Conservation (phyloP, 768 basidiomycete genomes). For the Leucosporidium yakuticum region DNA sequence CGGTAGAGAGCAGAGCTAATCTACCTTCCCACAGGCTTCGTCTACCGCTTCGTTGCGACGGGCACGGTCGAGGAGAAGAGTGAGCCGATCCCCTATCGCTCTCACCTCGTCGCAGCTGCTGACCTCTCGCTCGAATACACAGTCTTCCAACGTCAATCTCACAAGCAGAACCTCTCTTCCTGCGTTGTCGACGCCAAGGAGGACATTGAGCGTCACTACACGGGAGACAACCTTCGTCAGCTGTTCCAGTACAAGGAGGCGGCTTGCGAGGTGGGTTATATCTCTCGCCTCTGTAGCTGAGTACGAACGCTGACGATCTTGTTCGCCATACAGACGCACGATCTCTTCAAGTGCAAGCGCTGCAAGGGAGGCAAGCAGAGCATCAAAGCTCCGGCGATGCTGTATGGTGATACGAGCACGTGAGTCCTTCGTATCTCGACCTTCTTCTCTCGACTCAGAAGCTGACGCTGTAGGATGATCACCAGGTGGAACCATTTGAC, state of each 20-base stretch:
- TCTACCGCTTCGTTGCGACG: constrained; percentile 94
- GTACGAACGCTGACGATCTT: background rate
- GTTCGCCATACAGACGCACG: constrained; percentile 69
- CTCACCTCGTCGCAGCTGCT: background rate
- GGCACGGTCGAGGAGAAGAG: constrained; percentile 37
- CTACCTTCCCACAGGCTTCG: constrained; percentile 64
- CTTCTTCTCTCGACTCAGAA: background rate
- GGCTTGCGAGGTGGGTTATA: constrained; percentile 23
- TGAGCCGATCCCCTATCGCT: background rate
- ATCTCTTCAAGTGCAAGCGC: constrained; percentile 93
- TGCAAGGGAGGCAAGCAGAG: constrained; percentile 79
- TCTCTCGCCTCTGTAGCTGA: too few species aligned
- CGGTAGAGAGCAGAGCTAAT: background rate
- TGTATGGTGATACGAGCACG: constrained; percentile 98
- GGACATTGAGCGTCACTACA: constrained; percentile 91
- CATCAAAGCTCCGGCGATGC: constrained; percentile 71
- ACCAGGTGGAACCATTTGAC: constrained; percentile 95
- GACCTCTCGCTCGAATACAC: background rate
- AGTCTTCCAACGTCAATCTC: constrained; percentile 94
- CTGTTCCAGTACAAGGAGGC: constrained; percentile 84
- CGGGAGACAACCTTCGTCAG: constrained; percentile 76
- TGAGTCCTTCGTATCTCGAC: constrained; percentile 46
- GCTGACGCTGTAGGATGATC: background rate
- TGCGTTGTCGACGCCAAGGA: constrained; percentile 98
- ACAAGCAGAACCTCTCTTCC: constrained; percentile 91